A percentile compares a stretch with the other conserved stretches of the same genome.
Conservation (phyloP, 2,329 filamentous ascomycete genomes). For the Karstenula rhodostoma region DNA sequence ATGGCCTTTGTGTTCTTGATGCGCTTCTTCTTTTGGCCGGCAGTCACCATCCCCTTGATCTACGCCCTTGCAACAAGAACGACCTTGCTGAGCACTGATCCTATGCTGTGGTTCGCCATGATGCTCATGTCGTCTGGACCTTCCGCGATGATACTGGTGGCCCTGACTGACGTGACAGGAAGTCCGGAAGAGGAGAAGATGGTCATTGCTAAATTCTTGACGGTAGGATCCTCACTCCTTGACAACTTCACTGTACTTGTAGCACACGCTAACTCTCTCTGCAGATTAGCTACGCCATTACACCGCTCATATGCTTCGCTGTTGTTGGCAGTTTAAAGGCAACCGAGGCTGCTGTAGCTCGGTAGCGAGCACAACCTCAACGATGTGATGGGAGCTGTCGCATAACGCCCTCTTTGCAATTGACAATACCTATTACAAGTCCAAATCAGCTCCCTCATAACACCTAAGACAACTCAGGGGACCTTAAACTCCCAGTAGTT, state of each 20-base stretch:
- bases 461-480: too few relatives aligned
- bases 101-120: conserved; percentile 71
- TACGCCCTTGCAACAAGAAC: conserved; percentile 65
- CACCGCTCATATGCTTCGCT: conserved; percentile 54
- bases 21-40: conserved; percentile 69
- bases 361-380: background rate
- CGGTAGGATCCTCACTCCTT: conserved; percentile 40
- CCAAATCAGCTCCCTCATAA: too few relatives aligned
- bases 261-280: background rate
- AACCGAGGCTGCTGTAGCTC: conserved; percentile 40
- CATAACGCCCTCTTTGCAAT: too few relatives aligned
- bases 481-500: too few relatives aligned
- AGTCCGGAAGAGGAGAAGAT: conserved; percentile 58
- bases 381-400: background rate
- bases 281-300: conserved; percentile 54
- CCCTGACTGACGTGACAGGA: conserved; percentile 60
- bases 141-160: conserved; percentile 62
- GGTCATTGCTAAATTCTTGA: conserved; percentile 62
- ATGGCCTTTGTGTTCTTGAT: conserved; percentile 62
- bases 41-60: conserved; percentile 62
- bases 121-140: conserved; percentile 68
- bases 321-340: conserved; percentile 56
- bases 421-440: too few relatives aligned
- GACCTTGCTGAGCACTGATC: conserved; percentile 61
- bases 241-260: too few relatives aligned